Base-by-base conservation (phyloP, 2,329 filamentous ascomycete genomes). In the Alternaria atra region DNA sequence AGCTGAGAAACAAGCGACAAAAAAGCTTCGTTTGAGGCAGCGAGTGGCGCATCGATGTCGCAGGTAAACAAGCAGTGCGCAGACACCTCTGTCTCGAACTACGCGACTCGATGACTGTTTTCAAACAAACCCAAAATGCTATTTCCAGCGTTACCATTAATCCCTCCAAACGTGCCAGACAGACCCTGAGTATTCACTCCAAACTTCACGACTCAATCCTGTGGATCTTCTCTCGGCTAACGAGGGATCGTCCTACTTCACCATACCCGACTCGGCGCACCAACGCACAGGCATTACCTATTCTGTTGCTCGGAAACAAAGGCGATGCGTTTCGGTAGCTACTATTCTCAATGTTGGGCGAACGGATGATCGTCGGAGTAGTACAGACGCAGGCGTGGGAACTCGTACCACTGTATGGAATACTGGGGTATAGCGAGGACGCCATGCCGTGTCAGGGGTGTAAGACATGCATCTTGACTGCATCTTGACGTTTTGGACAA, bases 301-400 rank as follows among this genome's bases (percentile, higher is more conserved):
- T 52, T 40, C 58, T 42, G 55, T n/a, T 15, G 25, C 15, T 34
- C 34, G 37, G 44, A 64, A 61, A 55, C 43, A 37, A 43, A 47
- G 20, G 48, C 15, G 30, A 55, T 48, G 50, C 54, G 65, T 67
- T 67, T 67, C 63, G 63, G 29, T 55, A 42, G 39, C 51, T 65
- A 35, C 65, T 67, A 67, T 66, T 67, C 37, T 55, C 32, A 30
- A 37, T 39, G 6, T 40, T 42, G 34, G 40, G 47, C 34, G 34
- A 43, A 6, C 30, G 54, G 48, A 39, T 52, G 42, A 60, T 60
- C 40, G 27, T 54, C 55, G 54, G 52, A 23, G 52, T 55, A 27
- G 50, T 44, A 64, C 46, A n/a, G 1, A 46, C 40, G 58, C 54
- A 54, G 59, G 56, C 51, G 42, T 39, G 52, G 35, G 42, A 50